These are phyloP conservation scores for Fusarium hainanense DNA, from an alignment of 2,329 filamentous ascomycete genomes.

Conservation along the genomic window DNA sequence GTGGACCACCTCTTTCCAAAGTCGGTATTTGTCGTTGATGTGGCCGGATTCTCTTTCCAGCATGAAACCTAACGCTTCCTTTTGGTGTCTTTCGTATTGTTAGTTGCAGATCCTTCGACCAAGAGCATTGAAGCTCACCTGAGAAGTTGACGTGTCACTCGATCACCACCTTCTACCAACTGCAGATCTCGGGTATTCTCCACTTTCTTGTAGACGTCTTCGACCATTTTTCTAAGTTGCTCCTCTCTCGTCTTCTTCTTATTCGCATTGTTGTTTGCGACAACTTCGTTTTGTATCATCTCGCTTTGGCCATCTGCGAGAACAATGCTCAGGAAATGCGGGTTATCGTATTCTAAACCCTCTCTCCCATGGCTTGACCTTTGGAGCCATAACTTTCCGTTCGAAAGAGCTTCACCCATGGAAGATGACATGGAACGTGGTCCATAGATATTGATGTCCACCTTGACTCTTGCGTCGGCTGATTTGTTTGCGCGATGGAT, in stretches of 20 bases:
- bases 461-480: conserved; percentile 4
- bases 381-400: conserved; percentile 11
- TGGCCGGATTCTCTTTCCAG: conserved; percentile 8
- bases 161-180: conserved; percentile 6
- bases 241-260: conserved; percentile 8
- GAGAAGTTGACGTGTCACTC: not conserved
- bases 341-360: not conserved
- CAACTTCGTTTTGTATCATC: fast-evolving
- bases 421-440: fast-evolving
- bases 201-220: conserved; percentile 7
- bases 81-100: conserved; percentile 1
- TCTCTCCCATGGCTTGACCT: not conserved
- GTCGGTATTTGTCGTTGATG: conserved; percentile 1
- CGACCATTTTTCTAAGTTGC: conserved; percentile 14
- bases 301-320: fast-evolving
- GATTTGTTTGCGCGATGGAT: conserved; percentile 5
- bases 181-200: conserved; percentile 8
- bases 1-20: not conserved
- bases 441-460: conserved; percentile 8
- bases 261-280: fast-evolving
- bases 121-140: no score
- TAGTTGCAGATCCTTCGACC: fast-evolving
- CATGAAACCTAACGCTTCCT: conserved; percentile 18
- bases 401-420: not conserved
- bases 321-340: not conserved